Percentiles rank a stretch among this genome's conserved stretches.
These are phyloP conservation scores for Colletotrichum sp. DNA, from an alignment of 2,329 filamentous ascomycete species.

Conservation along the genomic window DNA sequence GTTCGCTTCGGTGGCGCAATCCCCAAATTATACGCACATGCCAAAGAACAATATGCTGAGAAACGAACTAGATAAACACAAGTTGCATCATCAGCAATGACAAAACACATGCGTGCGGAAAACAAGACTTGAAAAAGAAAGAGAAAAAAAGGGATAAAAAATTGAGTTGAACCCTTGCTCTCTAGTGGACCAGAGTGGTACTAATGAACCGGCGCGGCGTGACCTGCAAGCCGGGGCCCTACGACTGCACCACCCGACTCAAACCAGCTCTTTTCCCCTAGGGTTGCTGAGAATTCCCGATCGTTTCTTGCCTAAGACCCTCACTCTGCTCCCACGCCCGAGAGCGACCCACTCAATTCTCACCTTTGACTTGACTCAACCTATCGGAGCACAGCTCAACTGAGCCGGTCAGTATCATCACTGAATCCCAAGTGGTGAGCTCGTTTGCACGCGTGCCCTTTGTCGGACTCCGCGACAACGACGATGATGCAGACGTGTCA, in stretches of 20 bases:
- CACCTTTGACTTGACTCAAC: neutral
- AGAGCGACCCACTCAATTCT: neutral
- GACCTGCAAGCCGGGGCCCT: neutral
- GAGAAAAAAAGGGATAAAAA: neutral
- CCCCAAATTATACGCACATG: neutral
- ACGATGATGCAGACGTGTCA: no score
- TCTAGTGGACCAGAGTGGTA: neutral
- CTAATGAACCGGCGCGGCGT: neutral
- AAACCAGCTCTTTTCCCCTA: neutral
- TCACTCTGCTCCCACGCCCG: neutral
- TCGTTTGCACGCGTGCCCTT: no score
- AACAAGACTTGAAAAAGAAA: neutral
- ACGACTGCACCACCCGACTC: neutral
- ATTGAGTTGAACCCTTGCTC: neutral
- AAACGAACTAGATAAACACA: accelerated
- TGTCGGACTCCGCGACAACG: no score
- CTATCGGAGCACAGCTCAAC: no score
- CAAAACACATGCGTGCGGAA: neutral
- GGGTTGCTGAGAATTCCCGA: neutral
- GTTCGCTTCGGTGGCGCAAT: neutral
- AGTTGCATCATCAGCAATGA: neutral
- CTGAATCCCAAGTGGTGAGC: no score
- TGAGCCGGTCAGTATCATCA: no score
- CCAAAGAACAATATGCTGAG: no score
- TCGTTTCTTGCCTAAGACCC: neutral